Evolutionary conservation across 177 flowering plant species (phyloP).

Genomic region (Tripterygium wilfordii): DNA sequence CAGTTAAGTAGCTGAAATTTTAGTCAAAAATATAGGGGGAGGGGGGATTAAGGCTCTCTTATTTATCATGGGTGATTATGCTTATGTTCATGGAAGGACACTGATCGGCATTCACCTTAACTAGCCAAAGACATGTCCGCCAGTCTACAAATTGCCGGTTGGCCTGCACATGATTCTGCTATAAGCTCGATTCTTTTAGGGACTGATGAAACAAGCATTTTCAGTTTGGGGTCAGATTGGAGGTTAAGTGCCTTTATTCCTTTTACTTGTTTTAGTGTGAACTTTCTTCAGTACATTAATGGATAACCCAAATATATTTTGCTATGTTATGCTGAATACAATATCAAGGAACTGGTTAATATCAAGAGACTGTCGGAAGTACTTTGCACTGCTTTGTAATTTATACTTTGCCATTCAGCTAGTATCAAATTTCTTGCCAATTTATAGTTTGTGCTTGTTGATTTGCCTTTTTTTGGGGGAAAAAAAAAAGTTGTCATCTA

Average conservation of each 20-base stretch:
- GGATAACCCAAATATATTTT: not conserved
- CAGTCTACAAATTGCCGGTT: slow-evolving; percentile 91
- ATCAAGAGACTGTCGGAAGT: slow-evolving; percentile 86
- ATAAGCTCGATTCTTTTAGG: slow-evolving; percentile 88
- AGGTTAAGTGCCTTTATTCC: slow-evolving; percentile 57
- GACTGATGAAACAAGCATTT: slow-evolving; percentile 91
- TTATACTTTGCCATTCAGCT: too few species aligned
- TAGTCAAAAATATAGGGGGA: not conserved
- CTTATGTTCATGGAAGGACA: not conserved
- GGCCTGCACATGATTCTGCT: slow-evolving; percentile 98
- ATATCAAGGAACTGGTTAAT: too few species aligned
- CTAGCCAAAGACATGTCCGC: slow-evolving; percentile 78
- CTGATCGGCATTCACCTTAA: slow-evolving; percentile 35
- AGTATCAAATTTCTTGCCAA: not conserved
- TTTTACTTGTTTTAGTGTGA: not conserved
- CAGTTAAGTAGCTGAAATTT: not conserved
- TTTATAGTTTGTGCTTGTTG: not conserved
- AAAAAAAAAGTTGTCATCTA: too few species aligned
- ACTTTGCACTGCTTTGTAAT: slow-evolving; percentile 2
- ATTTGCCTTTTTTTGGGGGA: not conserved
- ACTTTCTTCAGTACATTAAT: not conserved
- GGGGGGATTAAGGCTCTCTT: too few species aligned
- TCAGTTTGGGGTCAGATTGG: slow-evolving; percentile 89
- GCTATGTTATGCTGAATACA: too few species aligned
- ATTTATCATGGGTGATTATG: too few species aligned